Evolutionary conservation across 495 filamentous ascomycete species (phyloP).

Genomic region (Hyaloscypha hepaticicola): DNA sequence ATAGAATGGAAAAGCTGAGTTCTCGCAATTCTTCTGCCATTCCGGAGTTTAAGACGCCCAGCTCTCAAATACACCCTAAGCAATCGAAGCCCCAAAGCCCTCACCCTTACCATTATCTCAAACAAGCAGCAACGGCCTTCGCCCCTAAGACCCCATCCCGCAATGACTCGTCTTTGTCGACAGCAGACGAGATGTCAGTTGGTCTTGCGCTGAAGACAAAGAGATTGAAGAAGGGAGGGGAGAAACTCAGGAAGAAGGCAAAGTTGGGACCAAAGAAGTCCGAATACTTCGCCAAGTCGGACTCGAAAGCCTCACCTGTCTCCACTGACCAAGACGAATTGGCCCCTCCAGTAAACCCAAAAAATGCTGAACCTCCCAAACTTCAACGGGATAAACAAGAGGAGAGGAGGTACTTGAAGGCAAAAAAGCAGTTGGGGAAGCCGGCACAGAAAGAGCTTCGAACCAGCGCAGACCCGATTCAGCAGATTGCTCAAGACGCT

Average conservation of each 20-base stretch:
- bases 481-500: not conserved
- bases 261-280: not conserved
- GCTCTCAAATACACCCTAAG: no score
- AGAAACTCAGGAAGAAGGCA: constrained; percentile 7
- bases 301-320: not conserved
- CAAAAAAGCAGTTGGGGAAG: not conserved
- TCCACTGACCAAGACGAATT: not conserved
- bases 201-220: not conserved
- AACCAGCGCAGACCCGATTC: not conserved
- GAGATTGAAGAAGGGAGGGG: not conserved
- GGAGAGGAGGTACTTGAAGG: not conserved
- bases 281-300: not conserved
- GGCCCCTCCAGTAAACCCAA: not conserved
- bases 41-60: not conserved
- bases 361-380: not conserved
- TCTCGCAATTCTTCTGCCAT: not conserved
- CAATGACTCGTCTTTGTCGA: not conserved
- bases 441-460: not conserved
- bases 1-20: not conserved
- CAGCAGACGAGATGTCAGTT: not conserved
- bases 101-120: not conserved
- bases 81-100: not conserved
- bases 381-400: not conserved
- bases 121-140: not conserved
- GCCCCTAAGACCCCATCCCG: not conserved